A percentile compares a stretch with the other conserved stretches of the same genome.
phyloP scores from a whole-genome alignment of 805 yeast genomes.

The Candida ipomoeae region DNA sequence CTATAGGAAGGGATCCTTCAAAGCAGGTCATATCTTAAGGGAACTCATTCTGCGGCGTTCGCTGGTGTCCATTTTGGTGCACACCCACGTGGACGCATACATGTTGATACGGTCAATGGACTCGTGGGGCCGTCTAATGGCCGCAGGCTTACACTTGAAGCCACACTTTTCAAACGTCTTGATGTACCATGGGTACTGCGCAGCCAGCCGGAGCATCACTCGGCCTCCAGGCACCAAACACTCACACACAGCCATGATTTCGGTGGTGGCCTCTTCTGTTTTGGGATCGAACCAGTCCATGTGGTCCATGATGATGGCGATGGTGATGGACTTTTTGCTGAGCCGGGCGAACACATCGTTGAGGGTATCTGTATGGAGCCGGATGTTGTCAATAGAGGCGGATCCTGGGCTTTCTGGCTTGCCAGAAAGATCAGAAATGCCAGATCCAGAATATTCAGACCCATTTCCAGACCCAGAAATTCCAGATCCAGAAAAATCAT shows the following conservation, averaged over 20 bases:
- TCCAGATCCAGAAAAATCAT: not conserved
- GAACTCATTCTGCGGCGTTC: constrained; percentile 47
- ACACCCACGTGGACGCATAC: constrained; percentile 89
- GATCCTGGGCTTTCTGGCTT: too few species aligned
- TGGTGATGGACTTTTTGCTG: constrained; percentile 57
- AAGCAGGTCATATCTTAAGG: constrained; percentile 19
- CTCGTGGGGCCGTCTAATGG: constrained; percentile 56
- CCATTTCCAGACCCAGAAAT: too few species aligned
- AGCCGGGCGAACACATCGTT: constrained; percentile 71
- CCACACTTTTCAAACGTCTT: constrained; percentile 63
- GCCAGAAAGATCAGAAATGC: too few species aligned
- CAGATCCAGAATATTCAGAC: too few species aligned
- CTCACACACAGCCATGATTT: constrained; percentile 58
- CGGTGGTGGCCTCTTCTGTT: constrained; percentile 60
- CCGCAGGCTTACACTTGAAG: constrained; percentile 65
- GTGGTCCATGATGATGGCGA: constrained; percentile 84
- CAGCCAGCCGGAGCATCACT: constrained; percentile 73
- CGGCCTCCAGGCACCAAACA: constrained; percentile 67
- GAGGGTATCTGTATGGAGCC: constrained; percentile 76
- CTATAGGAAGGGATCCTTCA: too few species aligned
- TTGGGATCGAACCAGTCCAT: constrained; percentile 85
- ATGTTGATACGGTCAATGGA: constrained; percentile 78
- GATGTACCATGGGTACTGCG: constrained; percentile 75
- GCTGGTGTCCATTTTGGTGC: constrained; percentile 44
- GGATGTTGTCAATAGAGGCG: constrained; percentile 58